Evolutionary conservation across 108 stramenopile species (phyloP), one percentile per base, ranked within the genome.

Genomic region (Schizochytrium sp.): DNA sequence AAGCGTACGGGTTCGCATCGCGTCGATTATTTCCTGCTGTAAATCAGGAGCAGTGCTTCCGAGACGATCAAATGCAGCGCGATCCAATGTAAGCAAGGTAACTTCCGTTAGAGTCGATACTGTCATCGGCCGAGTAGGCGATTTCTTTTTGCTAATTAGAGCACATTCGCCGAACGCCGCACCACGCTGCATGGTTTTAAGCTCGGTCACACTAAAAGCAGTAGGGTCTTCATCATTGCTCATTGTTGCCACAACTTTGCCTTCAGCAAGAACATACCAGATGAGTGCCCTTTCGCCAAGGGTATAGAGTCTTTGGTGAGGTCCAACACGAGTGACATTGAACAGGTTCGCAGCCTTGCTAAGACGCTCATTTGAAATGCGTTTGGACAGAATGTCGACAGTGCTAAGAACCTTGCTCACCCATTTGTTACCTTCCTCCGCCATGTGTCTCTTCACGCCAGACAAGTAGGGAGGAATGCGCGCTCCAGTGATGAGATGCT

Each of bases 181-280:
- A 10, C 76, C 76, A 10, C 15, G 76, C 76, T 46, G 7, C 7
- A 83, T 83, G 28, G 19, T 83, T 53, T 55, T 83, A 53, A 83
- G 76, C 76, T 83, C 76, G 19, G 64, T 69, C 12, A 69, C 64
- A 38, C 64, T 69, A 3, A 69, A 69, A 7, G 12, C 64, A 3
- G 64, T 69, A 38, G 40, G 42, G 64, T 69, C 64, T 38, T 44
- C 44, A 0, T 69, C 64, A 44, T 15, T 69, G 28, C 64, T 69
- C 64, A 69, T 69, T 38, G 64, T 69, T 0, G 64, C 64, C 42
- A 69, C 64, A 38, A 44, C 64, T 44, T 69, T 69, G 64, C 64
- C 64, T 0, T 69, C 28, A 8, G 64, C 64, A 44, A 69, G 12
- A 8, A 69, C 64, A 44, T 69, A 69, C 64, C 64, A 69, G 7